Conservation (phyloP, 805 yeast genomes). For the Candida sanyiensis region DNA sequence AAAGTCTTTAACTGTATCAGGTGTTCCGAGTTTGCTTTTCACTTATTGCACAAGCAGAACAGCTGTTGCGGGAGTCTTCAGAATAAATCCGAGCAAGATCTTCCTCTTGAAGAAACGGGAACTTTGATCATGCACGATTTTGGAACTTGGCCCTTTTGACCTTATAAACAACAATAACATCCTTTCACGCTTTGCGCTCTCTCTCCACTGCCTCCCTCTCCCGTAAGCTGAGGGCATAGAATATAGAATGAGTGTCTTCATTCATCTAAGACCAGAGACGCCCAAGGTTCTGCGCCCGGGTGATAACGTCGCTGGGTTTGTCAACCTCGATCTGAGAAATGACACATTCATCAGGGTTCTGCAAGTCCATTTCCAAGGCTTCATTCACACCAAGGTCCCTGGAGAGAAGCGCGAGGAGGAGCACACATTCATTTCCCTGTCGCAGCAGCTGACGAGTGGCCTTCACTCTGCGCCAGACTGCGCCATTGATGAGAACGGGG, state of each 20-base stretch:
- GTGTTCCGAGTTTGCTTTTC: too few species aligned
- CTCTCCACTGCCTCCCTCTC: too few species aligned
- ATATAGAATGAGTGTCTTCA: background rate
- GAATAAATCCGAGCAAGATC: too few species aligned
- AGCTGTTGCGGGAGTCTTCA: too few species aligned
- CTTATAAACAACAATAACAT: too few species aligned
- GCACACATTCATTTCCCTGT: background rate
- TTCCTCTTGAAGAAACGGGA: too few species aligned
- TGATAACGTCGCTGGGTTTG: background rate
- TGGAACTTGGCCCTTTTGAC: too few species aligned
- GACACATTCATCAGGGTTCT: background rate
- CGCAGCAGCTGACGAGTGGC: background rate
- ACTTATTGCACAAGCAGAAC: too few species aligned
- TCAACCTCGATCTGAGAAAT: background rate
- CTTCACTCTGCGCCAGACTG: background rate
- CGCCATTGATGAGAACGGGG: background rate
- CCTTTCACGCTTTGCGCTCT: too few species aligned
- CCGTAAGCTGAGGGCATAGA: too few species aligned
- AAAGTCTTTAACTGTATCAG: too few species aligned
- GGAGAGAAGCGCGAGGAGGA: background rate
- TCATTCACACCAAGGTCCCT: constrained; percentile 6
- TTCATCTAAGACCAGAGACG: background rate
- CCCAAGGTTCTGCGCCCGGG: background rate
- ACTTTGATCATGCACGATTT: too few species aligned
- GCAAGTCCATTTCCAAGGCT: constrained; percentile 6